These are phyloP conservation scores for Mycena metata DNA, from an alignment of 768 basidiomycete species.

Conservation along the genomic window DNA sequence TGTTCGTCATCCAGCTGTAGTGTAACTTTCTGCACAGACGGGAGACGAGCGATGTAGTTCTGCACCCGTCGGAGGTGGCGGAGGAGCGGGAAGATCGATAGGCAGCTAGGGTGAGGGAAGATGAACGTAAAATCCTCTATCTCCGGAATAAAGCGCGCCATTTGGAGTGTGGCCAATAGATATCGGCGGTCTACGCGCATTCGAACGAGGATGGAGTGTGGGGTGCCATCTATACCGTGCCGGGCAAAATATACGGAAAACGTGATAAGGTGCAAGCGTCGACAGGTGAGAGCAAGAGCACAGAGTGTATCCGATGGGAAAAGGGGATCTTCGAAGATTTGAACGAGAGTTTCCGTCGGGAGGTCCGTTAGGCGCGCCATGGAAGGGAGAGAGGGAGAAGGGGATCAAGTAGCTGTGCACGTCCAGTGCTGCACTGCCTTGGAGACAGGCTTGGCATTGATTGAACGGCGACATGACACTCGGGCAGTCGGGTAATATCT, in stretches of 20 bases:
- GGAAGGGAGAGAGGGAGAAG: too few relatives aligned
- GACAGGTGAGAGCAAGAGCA: background rate
- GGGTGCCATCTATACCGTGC: background rate
- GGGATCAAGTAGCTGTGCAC: too few relatives aligned
- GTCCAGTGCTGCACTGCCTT: too few relatives aligned
- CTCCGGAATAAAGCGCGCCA: background rate
- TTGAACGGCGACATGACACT: too few relatives aligned
- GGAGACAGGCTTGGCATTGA: too few relatives aligned
- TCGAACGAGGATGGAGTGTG: background rate
- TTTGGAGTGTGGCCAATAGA: background rate
- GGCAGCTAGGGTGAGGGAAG: constrained; percentile 17
- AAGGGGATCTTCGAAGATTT: background rate
- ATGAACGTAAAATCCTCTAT: background rate
- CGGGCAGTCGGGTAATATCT: too few relatives aligned
- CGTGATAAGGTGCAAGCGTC: constrained; percentile 17
- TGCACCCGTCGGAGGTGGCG: background rate
- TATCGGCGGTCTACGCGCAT: background rate
- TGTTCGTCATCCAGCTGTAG: background rate
- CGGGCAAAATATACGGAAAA: constrained; percentile 15
- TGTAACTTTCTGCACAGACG: background rate
- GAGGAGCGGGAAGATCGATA: constrained; percentile 6
- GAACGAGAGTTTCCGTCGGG: constrained; percentile 8
- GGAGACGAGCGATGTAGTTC: background rate
- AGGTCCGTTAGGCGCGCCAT: background rate
- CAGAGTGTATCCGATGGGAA: background rate